Evolutionary conservation across 2,329 filamentous ascomycete species (phyloP).

Genomic region (Fusarium zealandicum): DNA sequence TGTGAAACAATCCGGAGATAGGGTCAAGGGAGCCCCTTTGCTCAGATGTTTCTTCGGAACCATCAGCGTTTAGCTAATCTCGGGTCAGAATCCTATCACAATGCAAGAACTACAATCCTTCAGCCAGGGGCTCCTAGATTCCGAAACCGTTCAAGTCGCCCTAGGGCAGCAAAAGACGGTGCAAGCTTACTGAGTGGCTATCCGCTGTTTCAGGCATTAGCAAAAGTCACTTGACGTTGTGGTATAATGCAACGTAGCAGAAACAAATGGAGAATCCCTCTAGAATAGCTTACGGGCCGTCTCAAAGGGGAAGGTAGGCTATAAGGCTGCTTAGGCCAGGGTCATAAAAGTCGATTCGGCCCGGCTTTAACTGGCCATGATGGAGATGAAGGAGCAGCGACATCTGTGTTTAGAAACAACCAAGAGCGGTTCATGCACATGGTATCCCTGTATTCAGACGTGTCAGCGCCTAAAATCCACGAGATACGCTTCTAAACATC

Average conservation of each 20-base stretch:
- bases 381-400: conserved; percentile 33
- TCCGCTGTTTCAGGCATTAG: neutral
- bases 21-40: no score
- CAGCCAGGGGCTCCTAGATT: fast-evolving
- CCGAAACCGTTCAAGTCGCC: conserved; percentile 11
- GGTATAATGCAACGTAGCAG: neutral
- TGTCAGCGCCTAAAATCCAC: conserved; percentile 4
- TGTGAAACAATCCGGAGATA: no score
- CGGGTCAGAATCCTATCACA: conserved; percentile 14
- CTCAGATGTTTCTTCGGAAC: neutral
- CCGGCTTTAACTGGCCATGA: conserved; percentile 13
- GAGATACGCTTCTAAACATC: neutral
- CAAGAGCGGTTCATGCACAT: neutral
- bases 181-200: neutral
- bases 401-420: neutral
- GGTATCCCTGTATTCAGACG: conserved; percentile 21
- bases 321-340: neutral
- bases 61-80: neutral
- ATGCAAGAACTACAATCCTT: conserved; percentile 3
- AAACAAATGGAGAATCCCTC: neutral
- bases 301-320: neutral
- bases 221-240: neutral
- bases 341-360: conserved; percentile 9
- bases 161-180: fast-evolving
- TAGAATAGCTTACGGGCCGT: neutral